A percentile compares a stretch with the other conserved stretches of the same genome.
Evolutionary conservation across 306 rosid genomes (phyloP).

Genomic region (Sindora glabra): DNA sequence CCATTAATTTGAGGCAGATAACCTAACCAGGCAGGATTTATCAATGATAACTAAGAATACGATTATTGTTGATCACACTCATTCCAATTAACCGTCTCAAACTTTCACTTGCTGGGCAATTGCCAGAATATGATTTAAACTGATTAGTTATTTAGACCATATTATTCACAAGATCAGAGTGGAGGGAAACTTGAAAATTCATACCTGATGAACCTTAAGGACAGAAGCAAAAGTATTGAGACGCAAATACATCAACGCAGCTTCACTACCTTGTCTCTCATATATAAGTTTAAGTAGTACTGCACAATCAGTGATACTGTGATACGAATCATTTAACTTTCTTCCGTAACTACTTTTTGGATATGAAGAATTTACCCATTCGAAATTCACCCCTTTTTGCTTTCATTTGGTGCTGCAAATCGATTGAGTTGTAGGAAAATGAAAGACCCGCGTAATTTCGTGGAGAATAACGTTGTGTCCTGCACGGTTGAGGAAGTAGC

Average conservation of each 20-base stretch:
- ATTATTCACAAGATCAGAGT: background rate
- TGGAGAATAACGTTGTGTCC: background rate
- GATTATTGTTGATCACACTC: too few species aligned
- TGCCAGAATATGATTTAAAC: too few species aligned
- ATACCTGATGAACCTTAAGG: constrained; percentile 13
- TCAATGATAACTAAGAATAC: too few species aligned
- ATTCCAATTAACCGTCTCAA: too few species aligned
- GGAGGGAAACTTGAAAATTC: background rate
- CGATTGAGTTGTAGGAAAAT: background rate
- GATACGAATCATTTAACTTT: background rate
- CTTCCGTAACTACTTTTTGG: background rate
- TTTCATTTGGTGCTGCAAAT: background rate
- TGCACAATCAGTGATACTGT: background rate
- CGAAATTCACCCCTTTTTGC: background rate
- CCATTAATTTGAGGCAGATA: too few species aligned
- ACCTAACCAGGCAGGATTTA: too few species aligned
- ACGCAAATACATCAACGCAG: background rate
- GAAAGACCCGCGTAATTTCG: constrained; percentile 23
- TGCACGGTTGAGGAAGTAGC: background rate
- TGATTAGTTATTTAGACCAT: background rate
- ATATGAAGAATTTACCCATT: background rate
- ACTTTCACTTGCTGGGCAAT: too few species aligned
- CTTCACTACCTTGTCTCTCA: background rate
- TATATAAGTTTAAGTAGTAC: background rate
- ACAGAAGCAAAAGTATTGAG: background rate